Base-by-base conservation (phyloP, 169 alveolate genomes). In the Perkinsus marinus region DNA sequence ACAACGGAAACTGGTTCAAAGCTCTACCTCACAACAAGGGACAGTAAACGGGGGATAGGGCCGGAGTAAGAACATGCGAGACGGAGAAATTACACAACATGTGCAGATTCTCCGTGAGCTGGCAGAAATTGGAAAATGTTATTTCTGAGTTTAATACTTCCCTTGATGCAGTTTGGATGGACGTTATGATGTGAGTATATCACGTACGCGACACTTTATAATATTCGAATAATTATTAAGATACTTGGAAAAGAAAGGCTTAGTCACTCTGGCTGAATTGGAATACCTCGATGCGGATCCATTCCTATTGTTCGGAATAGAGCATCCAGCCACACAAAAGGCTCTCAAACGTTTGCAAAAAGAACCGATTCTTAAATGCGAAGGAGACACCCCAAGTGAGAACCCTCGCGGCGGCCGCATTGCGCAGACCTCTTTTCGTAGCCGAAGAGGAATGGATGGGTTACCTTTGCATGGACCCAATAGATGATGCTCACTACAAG, bases 221-320 rank as follows among this genome's bases (percentile, higher is more conserved):
- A 2, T 57, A 16, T 16, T 57, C 79, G n/a, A n/a, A n/a, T n/a
- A n/a, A n/a, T n/a, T n/a, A n/a, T n/a, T 19, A 30, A 89, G 68
- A 38, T 39, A 89, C 46, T 39, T 89, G 68, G 91, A 89, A 39
- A 38, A 41, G 37, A 89, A 41, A n/a, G 91, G 46, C 26, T 39
- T 39, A 17, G 39, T 89, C 7, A 10, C 68, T 37, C 26, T 39
- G 91, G 46, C 39, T 19, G 46, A 39, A 13, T 19, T 89, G n/a
- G 46, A 89, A 30, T 89, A 89, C 68, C 68, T 89, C 19, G 91
- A 89, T 37, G 91, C 91, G 0, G 91, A 89, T 38, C 91, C 91
- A 3, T 89, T 89, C 68, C 38, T 89, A 0, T 37, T 89, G 22
- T 89, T 89, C 37, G 91, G 91, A n/a, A 39, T 89, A 7, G 91